Evolutionary conservation across 108 stramenopile species (phyloP), one percentile per base, ranked within the genome.

Genomic region (Cyclotella choctawhatcheeana): DNA sequence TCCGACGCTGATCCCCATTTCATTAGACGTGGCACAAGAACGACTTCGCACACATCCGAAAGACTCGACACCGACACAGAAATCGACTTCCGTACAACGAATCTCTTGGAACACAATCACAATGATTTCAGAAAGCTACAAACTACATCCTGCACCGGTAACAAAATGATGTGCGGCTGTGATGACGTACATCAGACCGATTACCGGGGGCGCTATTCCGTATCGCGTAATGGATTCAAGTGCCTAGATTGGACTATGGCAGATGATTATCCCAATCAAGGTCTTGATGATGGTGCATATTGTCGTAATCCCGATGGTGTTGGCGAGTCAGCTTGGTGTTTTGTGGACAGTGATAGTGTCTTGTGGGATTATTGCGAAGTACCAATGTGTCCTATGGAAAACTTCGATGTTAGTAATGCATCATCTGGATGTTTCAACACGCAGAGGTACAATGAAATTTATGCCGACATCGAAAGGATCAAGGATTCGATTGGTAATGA

Each of bases 311-410:
- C 74, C 2, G 52, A 53, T 31, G 26, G 31, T n/a, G 66, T 47
- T 21, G 67, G 50, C n/a, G 31, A 29, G 13, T 27, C 50, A 27
- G 66, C 74, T 14, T 76, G 66, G 66, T 76, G 74, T 37, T 76
- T 67, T 44, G 67, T 67, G 14, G 74, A 76, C 10, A 34, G 52
- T 33, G 58, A 27, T 3, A 13, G 24, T 52, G 51, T 52, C 3
- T 17, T 44, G 16, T 76, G 74, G 74, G 74, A 76, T 44, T 76
- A 61, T 30, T 76, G 74, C 29, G 31, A 31, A 20, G 66, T 76
- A 0, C 53, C 63, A 21, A 67, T 37, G 63, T 76, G 74, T 35
- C 3, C 24, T 21, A 48, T 29, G 17, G n/a, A 25, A 5, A 17
- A 26, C n/a, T 0, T 5, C 7, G 5, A 27, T 64, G 35, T 32